These are phyloP conservation scores for Blastobotrys robertii DNA, from an alignment of 805 yeast species.

Conservation along the genomic window DNA sequence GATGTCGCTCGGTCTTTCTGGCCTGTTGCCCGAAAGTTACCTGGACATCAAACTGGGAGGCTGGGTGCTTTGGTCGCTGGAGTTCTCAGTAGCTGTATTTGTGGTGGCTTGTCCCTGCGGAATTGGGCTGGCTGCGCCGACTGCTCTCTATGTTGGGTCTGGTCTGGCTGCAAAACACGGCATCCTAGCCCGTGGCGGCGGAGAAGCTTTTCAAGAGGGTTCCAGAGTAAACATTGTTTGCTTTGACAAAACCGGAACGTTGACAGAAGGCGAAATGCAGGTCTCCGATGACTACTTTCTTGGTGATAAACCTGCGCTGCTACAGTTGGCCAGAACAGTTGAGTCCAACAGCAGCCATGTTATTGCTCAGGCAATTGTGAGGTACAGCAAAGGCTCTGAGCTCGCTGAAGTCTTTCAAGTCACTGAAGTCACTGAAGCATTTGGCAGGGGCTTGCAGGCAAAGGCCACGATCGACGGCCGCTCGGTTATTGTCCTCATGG, in stretches of 20 bases:
- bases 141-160: conserved; percentile 71
- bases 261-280: conserved; percentile 52
- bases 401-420: conserved; percentile 42
- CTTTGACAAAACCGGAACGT: conserved; percentile 73
- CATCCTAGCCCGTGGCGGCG: conserved; percentile 70
- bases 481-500: conserved; percentile 32
- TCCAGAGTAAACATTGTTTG: conserved; percentile 53
- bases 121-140: conserved; percentile 76
- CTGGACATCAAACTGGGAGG: conserved; percentile 61
- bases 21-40: conserved; percentile 43
- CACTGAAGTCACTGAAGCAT: conserved; percentile 44
- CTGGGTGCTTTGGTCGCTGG: conserved; percentile 69
- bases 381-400: conserved; percentile 23
- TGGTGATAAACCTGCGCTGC: conserved; percentile 16
- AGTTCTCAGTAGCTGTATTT: conserved; percentile 69
- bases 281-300: conserved; percentile 37
- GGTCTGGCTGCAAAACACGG: conserved; percentile 73
- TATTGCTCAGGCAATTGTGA: conserved; percentile 47
- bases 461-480: not conserved
- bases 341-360: conserved; percentile 65
- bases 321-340: conserved; percentile 47
- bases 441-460: conserved; percentile 19
- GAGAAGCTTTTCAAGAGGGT: conserved; percentile 73
- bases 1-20: conserved; percentile 48
- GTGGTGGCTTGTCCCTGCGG: conserved; percentile 86